phyloP scores from a whole-genome alignment of 352 stramenopile species.

The Phytophthora citrophthora region DNA sequence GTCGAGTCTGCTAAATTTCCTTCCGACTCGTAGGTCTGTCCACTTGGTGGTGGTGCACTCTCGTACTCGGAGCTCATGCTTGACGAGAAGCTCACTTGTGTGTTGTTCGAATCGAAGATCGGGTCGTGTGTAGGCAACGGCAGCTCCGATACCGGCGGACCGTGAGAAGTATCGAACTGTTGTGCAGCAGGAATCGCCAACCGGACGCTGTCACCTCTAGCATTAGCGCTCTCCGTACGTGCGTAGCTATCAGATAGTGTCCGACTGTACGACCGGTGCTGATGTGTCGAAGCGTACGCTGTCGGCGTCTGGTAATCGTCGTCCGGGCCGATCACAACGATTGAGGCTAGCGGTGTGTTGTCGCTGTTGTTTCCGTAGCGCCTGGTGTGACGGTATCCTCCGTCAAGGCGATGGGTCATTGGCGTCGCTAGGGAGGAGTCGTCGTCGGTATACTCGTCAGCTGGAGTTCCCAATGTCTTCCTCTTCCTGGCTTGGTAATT shows the following conservation, averaged over 20 bases:
- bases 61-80: constrained; percentile 30
- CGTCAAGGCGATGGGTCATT: constrained; percentile 14
- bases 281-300: constrained; percentile 5
- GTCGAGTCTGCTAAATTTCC: constrained; percentile 8
- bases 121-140: neutral
- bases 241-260: neutral
- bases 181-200: neutral
- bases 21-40: constrained; percentile 18
- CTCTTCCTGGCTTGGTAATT: constrained; percentile 27
- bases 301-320: constrained; percentile 21
- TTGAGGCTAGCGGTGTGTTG: constrained; percentile 18
- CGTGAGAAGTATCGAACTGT: constrained; percentile 13
- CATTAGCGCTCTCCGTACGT: constrained; percentile 1
- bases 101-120: constrained; percentile 34
- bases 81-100: constrained; percentile 37
- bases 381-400: constrained; percentile 3
- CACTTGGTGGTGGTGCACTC: neutral
- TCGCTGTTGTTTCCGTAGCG: constrained; percentile 5
- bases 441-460: constrained; percentile 25
- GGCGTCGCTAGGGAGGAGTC: constrained; percentile 23
- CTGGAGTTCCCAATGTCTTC: constrained; percentile 37
- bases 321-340: constrained; percentile 31
- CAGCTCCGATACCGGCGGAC: neutral
- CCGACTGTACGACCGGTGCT: constrained; percentile 11
- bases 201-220: neutral